These are phyloP conservation scores for Piromyces finnis DNA, from an alignment of 192 early-diverging fungal species.

Conservation along the genomic window DNA sequence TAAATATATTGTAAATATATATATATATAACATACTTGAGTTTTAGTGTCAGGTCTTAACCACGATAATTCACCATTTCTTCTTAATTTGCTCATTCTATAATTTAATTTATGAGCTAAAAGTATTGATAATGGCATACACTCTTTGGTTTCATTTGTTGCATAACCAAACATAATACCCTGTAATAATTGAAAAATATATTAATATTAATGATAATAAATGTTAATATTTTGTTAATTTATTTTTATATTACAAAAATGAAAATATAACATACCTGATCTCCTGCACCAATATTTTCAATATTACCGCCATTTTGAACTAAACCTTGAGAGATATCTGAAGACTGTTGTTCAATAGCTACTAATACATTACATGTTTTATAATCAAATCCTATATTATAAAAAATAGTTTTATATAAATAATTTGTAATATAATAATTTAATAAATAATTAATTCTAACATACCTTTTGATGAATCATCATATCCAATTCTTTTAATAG, in stretches of 20 bases:
- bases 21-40: too few relatives aligned
- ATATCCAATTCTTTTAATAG: slow-evolving; percentile 97
- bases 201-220: too few relatives aligned
- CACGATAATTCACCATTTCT: slow-evolving; percentile 73
- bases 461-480: slow-evolving; percentile 88
- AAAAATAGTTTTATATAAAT: not conserved
- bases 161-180: slow-evolving; percentile 70
- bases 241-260: too few relatives aligned
- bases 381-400: slow-evolving; percentile 70
- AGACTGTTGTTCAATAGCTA: slow-evolving; percentile 99
- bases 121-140: slow-evolving; percentile 92
- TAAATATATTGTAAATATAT: too few relatives aligned
- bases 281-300: slow-evolving; percentile 97
- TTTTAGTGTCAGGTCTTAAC: slow-evolving; percentile 98
- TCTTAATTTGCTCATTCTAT: slow-evolving; percentile 84
- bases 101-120: slow-evolving; percentile 94
- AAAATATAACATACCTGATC: slow-evolving; percentile 54
- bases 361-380: slow-evolving; percentile 99
- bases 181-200: slow-evolving; percentile 41
- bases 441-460: too few relatives aligned
- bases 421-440: too few relatives aligned
- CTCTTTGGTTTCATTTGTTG: slow-evolving; percentile 96
- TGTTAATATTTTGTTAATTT: too few relatives aligned
- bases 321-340: slow-evolving; percentile 97
- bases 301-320: slow-evolving; percentile 71